These are phyloP conservation scores for Xylariaceae sp. DNA, from an alignment of 2,329 filamentous ascomycete genomes.

Conservation along the genomic window DNA sequence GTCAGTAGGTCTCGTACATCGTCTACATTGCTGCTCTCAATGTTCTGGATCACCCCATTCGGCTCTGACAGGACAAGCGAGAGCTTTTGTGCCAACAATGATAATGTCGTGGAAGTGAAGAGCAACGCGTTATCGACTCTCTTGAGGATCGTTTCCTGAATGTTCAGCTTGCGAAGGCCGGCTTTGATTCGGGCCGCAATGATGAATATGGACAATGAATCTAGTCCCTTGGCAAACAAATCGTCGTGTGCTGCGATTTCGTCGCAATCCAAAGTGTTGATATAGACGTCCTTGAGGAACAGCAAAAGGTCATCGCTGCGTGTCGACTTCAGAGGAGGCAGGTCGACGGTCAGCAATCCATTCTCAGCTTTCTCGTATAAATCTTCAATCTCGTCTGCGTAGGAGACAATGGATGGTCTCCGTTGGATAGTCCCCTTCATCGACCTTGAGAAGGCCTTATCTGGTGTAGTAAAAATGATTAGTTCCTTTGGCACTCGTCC, in stretches of 20 bases:
- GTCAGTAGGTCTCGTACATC: constrained; percentile 4
- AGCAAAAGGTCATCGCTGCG: constrained; percentile 13
- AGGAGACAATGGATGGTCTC: constrained; percentile 22
- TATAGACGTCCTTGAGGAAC: constrained; percentile 21
- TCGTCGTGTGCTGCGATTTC: constrained; percentile 23
- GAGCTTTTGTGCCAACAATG: constrained; percentile 7
- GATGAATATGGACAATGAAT: constrained; percentile 24
- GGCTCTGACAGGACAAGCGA: constrained; percentile 9
- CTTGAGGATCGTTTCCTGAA: constrained; percentile 14
- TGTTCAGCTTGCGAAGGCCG: constrained; percentile 18
- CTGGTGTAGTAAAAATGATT: constrained; percentile 19
- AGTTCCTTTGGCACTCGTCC: constrained; percentile 25
- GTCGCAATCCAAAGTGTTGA: constrained; percentile 18
- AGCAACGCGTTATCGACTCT: constrained; percentile 11
- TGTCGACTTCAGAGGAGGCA: constrained; percentile 19
- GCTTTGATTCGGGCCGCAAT: constrained; percentile 25
- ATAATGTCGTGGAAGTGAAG: constrained; percentile 13
- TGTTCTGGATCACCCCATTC: neutral
- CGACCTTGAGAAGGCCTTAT: constrained; percentile 25
- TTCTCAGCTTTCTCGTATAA: constrained; percentile 24
- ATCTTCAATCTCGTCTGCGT: constrained; percentile 25
- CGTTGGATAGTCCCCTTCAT: constrained; percentile 28
- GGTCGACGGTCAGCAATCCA: constrained; percentile 17
- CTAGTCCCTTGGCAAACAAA: constrained; percentile 23
- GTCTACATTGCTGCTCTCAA: neutral